Conservation (phyloP, 495 filamentous ascomycete species). For the Aspergillus homomorphus region DNA sequence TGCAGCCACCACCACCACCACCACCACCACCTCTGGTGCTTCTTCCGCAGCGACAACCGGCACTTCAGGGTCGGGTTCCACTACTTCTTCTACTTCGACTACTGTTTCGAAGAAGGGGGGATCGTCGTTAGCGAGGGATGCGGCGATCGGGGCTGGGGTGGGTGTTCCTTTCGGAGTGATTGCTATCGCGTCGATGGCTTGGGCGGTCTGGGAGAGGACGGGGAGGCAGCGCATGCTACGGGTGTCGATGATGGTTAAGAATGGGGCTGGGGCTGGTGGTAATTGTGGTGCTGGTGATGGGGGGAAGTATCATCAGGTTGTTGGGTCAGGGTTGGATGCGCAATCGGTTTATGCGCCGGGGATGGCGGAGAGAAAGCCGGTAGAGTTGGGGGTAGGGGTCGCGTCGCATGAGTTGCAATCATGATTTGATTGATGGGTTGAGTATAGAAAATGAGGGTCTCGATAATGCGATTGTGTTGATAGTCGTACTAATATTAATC, state of each 20-base stretch:
- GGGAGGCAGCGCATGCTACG: not conserved
- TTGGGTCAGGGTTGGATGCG: too few relatives aligned
- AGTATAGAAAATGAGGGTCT: not conserved
- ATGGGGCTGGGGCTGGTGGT: not conserved
- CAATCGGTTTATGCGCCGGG: not conserved
- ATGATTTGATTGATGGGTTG: not conserved
- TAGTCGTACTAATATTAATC: too few relatives aligned
- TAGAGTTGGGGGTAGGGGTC: not conserved
- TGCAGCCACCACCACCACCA: conserved; percentile 9
- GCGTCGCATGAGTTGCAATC: not conserved
- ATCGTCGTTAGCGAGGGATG: not conserved
- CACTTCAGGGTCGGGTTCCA: too few relatives aligned
- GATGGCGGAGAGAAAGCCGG: not conserved
- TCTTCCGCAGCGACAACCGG: conserved; percentile 29
- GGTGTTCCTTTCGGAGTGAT: conserved; percentile 30
- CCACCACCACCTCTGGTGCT: conserved; percentile 23
- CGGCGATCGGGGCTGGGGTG: conserved; percentile 29
- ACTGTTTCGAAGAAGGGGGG: conserved; percentile 8
- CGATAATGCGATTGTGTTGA: too few relatives aligned
- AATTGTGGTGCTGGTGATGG: too few relatives aligned
- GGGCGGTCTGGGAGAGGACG: conserved; percentile 24
- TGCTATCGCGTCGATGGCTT: conserved; percentile 28
- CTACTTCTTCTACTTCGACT: conserved; percentile 30
- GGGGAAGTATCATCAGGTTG: too few relatives aligned
- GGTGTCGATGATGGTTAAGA: not conserved